Evolutionary conservation across 2,329 filamentous ascomycete species (phyloP), one percentile per base, ranked within the genome.

Genomic region (Cladosporium sp.): DNA sequence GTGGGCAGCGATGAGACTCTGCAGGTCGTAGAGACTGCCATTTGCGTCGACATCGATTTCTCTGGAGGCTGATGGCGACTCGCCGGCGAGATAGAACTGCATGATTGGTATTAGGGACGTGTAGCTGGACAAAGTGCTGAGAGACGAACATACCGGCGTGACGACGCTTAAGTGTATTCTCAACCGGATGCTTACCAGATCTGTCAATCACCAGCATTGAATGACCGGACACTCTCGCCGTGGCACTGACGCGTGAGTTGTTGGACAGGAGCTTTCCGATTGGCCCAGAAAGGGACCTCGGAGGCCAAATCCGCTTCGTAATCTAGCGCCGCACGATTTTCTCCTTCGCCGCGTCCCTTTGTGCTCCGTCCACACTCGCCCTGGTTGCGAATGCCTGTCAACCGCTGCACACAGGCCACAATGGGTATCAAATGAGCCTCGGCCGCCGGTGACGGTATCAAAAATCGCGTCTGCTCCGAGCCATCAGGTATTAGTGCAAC

Each of bases 81-180:
- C 66, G 51, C 69, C 68, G 8, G 65, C 54, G 15, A 72, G 62
- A 49, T 65, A 69, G 61, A 72, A 72, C 15, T 45, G 52, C 52
- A 55, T 55, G 52, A 47, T 47, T 35, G 47, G 32, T 36, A 50
- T 50, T 24, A 37, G 25, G 8, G 15, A 12, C 17, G 15, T 50
- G 28, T 12, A 35, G 25, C 15, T 25, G 9, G 45, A 9, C 34
- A 50, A 50, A 37, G 28, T 37, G 19, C 47, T 50, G 47, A 50
- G 47, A 37, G 47, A 20, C 47, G 24, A 15, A 37, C 34, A 50
- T 50, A 50, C 47, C 13, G 47, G 47, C 47, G 34, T 37, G 32
- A n/a, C 47, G 47, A 36, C 34, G 19, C 47, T 50, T 50, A 50
- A 50, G 32, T 24, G 47, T 50, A 50, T 19, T 50, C 35, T 37